Percentiles rank a stretch among this genome's conserved stretches.
These are phyloP conservation scores for Camelina sativa DNA, from an alignment of 345 rosid genomes.

Conservation along the genomic window DNA sequence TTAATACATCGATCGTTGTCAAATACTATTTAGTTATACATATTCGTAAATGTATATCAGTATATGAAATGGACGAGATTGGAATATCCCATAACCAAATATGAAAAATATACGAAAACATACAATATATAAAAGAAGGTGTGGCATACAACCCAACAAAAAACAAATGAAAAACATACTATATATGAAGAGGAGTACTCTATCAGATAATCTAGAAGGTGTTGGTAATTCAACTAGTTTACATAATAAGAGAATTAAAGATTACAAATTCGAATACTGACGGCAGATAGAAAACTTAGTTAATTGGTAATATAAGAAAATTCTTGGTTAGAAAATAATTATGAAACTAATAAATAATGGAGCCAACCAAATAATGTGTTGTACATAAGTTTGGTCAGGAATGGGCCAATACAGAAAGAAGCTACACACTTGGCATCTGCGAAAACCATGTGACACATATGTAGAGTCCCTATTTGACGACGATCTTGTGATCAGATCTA, in stretches of 20 bases:
- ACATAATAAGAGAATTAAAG: background rate
- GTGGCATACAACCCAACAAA: background rate
- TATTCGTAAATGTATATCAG: background rate
- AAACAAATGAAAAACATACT: background rate
- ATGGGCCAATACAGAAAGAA: background rate
- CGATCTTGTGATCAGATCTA: constrained; percentile 25
- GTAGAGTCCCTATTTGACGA: constrained; percentile 24
- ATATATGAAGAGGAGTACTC: background rate
- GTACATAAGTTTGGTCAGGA: background rate
- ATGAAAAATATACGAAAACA: background rate
- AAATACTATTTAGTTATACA: background rate
- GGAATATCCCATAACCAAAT: background rate
- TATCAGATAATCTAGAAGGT: background rate
- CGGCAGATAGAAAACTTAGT: background rate
- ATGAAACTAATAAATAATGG: background rate
- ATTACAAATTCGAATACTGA: background rate
- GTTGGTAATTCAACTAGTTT: background rate
- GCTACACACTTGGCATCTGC: constrained; percentile 21
- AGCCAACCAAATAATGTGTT: background rate
- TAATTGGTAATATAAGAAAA: background rate
- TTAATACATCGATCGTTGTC: constrained; percentile 16
- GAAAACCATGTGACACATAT: constrained; percentile 40
- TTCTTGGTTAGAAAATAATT: background rate
- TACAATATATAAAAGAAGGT: background rate
- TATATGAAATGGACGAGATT: background rate